Percentiles rank a stretch among this genome's conserved stretches.
Conservation (phyloP, 306 rosid species). For the Albizia julibrissin region DNA sequence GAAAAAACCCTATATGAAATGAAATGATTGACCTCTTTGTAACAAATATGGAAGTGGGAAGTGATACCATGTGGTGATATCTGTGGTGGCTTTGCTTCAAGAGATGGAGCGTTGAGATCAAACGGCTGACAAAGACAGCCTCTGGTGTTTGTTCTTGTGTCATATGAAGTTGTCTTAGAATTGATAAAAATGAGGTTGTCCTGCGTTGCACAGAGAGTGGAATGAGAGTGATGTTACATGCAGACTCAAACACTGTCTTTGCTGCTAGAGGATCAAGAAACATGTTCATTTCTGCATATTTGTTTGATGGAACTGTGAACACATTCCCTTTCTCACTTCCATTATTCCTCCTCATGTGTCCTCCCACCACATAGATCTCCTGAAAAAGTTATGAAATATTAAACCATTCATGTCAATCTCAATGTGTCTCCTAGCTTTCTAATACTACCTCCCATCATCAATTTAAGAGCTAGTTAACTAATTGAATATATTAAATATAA, state of each 20-base stretch:
- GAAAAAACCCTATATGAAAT: too few species aligned
- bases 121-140: conserved; percentile 47
- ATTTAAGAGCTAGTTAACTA: too few species aligned
- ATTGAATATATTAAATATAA: too few species aligned
- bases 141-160: conserved; percentile 56
- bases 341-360: conserved; percentile 52
- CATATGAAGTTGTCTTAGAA: conserved; percentile 29
- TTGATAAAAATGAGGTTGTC: conserved; percentile 51
- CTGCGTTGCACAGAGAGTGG: conserved; percentile 64
- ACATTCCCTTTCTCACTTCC: conserved; percentile 66
- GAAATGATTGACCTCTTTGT: not conserved
- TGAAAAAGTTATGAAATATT: conserved; percentile 35
- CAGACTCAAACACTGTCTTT: conserved; percentile 65
- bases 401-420: not conserved
- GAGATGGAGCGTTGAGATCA: conserved; percentile 54
- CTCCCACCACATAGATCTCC: conserved; percentile 88
- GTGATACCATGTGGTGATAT: conserved; percentile 80
- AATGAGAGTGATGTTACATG: conserved; percentile 64
- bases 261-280: conserved; percentile 89
- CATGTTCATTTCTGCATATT: conserved; percentile 84
- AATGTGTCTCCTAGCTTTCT: not conserved
- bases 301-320: conserved; percentile 66
- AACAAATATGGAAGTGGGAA: not conserved
- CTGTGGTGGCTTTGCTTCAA: conserved; percentile 48
- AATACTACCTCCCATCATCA: not conserved